A percentile compares a stretch with the other conserved stretches of the same genome.
These are phyloP conservation scores for Penicillium malachiteum DNA, from an alignment of 495 filamentous ascomycete genomes.

Conservation along the genomic window DNA sequence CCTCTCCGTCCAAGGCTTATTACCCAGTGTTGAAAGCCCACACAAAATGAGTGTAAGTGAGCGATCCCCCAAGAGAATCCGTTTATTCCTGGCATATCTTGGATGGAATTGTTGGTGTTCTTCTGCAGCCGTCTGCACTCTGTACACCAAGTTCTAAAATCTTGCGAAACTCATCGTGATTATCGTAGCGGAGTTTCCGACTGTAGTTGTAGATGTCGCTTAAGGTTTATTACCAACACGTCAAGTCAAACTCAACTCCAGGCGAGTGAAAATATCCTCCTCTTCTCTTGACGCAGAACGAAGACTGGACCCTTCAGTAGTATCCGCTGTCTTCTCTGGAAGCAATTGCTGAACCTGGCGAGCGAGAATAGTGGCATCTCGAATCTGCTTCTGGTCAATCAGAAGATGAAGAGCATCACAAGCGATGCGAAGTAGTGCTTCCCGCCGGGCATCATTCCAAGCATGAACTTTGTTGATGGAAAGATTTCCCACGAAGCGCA, in stretches of 20 bases:
- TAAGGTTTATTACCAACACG: not conserved
- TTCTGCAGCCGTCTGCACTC: too few species aligned
- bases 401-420: constrained; percentile 39
- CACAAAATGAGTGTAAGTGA: too few species aligned
- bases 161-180: too few species aligned
- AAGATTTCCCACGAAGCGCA: constrained; percentile 24
- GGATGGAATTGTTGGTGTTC: too few species aligned
- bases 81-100: too few species aligned
- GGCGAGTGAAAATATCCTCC: constrained; percentile 26
- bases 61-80: too few species aligned
- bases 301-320: constrained; percentile 10
- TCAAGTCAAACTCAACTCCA: constrained; percentile 35
- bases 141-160: too few species aligned
- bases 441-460: constrained; percentile 21
- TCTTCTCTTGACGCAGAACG: constrained; percentile 16
- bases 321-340: constrained; percentile 17
- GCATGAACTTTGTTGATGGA: constrained; percentile 14
- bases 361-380: constrained; percentile 31
- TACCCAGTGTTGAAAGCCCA: too few species aligned
- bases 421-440: constrained; percentile 27
- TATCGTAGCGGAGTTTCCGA: too few species aligned
- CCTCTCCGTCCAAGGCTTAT: too few species aligned
- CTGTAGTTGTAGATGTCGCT: too few species aligned
- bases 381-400: constrained; percentile 29
- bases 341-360: constrained; percentile 32